Conservation (phyloP, 2,329 filamentous ascomycete species). For the Boeremia exigua region DNA sequence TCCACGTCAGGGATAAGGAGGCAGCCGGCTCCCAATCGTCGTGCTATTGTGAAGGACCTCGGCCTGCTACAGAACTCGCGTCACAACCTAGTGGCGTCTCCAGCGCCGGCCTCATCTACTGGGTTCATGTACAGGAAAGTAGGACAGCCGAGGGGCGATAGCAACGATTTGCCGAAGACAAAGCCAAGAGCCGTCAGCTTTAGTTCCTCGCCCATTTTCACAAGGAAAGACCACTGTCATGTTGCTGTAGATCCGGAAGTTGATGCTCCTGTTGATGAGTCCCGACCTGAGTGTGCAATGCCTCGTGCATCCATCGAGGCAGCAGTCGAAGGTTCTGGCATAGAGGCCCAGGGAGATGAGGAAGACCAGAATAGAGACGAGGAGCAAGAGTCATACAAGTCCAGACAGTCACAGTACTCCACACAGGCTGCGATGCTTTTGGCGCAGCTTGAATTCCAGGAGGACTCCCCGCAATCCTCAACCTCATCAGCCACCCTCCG, state of each 20-base stretch:
- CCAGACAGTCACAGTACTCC: slow-evolving; percentile 37
- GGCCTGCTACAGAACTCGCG: not conserved
- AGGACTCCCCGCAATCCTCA: slow-evolving; percentile 29
- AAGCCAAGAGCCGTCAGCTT: slow-evolving; percentile 34
- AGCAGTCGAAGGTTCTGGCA: not conserved
- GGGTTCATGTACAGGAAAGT: slow-evolving; percentile 38
- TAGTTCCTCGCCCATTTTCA: slow-evolving; percentile 27
- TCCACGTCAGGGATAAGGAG: not conserved
- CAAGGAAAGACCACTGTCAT: not conserved
- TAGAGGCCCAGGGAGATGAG: not conserved
- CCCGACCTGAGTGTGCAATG: not conserved
- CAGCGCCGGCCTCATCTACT: slow-evolving; percentile 30
- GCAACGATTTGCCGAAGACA: slow-evolving; percentile 11
- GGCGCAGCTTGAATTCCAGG: slow-evolving; percentile 43
- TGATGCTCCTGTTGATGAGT: not conserved
- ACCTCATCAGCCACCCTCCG: slow-evolving; percentile 20
- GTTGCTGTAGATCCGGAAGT: not conserved
- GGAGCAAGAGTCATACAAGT: slow-evolving; percentile 10
- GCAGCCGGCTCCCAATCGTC: not conserved
- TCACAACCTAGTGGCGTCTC: slow-evolving; percentile 31
- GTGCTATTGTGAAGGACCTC: not conserved
- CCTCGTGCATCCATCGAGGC: not conserved
- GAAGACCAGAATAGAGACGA: slow-evolving; percentile 2
- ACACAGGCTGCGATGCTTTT: slow-evolving; percentile 47
- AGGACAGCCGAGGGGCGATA: slow-evolving; percentile 15